Percentiles rank a stretch among this genome's conserved stretches.
Conservation (phyloP, 768 basidiomycete species). For the Hemileccinum rubropunctum region DNA sequence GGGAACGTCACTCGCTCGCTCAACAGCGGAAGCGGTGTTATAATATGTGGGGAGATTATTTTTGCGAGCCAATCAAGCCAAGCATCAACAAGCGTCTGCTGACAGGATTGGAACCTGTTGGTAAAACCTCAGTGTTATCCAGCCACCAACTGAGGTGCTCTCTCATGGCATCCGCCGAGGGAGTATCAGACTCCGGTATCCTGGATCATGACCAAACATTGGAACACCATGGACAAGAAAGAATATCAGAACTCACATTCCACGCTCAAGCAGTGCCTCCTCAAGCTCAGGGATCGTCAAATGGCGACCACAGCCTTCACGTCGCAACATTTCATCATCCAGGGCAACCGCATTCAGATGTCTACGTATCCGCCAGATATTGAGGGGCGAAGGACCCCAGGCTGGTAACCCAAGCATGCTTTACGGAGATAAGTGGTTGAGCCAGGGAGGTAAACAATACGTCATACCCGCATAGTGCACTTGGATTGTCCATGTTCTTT, state of each 20-base stretch:
- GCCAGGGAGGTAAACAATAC: neutral
- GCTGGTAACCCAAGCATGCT: slow-evolving; percentile 39
- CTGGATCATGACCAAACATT: slow-evolving; percentile 32
- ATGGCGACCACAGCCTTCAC: slow-evolving; percentile 42
- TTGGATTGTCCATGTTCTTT: slow-evolving; percentile 16
- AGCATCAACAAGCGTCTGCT: slow-evolving; percentile 53
- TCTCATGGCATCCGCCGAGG: slow-evolving; percentile 44
- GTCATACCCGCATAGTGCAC: slow-evolving; percentile 59
- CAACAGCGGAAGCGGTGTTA: neutral
- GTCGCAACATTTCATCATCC: slow-evolving; percentile 63
- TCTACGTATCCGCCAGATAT: slow-evolving; percentile 34
- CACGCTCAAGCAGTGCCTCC: slow-evolving; percentile 72
- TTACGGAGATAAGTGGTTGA: slow-evolving; percentile 27
- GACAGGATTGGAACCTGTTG: slow-evolving; percentile 36
- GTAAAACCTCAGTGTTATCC: slow-evolving; percentile 39
- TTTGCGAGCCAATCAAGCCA: slow-evolving; percentile 33
- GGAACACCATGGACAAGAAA: neutral
- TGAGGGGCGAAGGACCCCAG: slow-evolving; percentile 36
- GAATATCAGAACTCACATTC: slow-evolving; percentile 54
- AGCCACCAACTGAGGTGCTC: slow-evolving; percentile 66
- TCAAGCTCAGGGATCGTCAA: slow-evolving; percentile 55
- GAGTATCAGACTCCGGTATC: slow-evolving; percentile 30
- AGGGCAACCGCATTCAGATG: slow-evolving; percentile 41
- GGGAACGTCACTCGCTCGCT: slow-evolving; percentile 2
- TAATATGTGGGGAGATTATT: slow-evolving; percentile 6